Evolutionary conservation across 2,329 filamentous ascomycete species (phyloP).

Genomic region (Colletotrichum sp.): DNA sequence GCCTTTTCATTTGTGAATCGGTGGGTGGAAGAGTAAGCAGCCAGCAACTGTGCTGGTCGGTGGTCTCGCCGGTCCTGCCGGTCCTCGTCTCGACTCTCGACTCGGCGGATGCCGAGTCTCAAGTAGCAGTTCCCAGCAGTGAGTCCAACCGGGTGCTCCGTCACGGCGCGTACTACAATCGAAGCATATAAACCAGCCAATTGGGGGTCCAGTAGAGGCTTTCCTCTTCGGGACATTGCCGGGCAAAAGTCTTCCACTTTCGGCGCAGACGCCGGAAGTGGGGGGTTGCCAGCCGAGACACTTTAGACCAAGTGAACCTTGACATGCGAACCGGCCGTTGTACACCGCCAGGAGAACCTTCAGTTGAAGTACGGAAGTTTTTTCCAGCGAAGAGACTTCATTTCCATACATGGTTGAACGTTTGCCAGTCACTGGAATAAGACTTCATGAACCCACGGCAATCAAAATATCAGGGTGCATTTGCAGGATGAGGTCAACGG

Average conservation of each 20-base stretch:
- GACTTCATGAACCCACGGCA: neutral
- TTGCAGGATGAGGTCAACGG: neutral
- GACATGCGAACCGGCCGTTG: neutral
- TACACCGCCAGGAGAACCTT: neutral
- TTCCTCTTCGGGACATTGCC: neutral
- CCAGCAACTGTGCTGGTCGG: accelerated
- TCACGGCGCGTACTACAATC: neutral
- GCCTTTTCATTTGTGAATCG: neutral
- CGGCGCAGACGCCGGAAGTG: neutral
- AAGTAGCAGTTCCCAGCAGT: neutral
- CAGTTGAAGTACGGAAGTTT: neutral
- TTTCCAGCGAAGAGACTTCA: neutral
- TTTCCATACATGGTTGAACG: accelerated
- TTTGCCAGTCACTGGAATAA: neutral
- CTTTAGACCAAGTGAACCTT: neutral
- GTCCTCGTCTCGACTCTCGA: no score
- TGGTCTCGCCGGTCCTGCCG: neutral
- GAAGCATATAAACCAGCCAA: neutral
- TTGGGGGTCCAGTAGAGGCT: neutral
- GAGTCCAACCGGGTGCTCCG: neutral
- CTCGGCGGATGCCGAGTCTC: neutral
- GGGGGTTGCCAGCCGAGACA: neutral
- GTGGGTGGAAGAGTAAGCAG: neutral
- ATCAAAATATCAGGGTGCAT: neutral
- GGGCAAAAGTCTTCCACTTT: neutral